These are phyloP conservation scores for Uncinocarpus reesii DNA, from an alignment of 2,329 filamentous ascomycete genomes.

Conservation along the genomic window DNA sequence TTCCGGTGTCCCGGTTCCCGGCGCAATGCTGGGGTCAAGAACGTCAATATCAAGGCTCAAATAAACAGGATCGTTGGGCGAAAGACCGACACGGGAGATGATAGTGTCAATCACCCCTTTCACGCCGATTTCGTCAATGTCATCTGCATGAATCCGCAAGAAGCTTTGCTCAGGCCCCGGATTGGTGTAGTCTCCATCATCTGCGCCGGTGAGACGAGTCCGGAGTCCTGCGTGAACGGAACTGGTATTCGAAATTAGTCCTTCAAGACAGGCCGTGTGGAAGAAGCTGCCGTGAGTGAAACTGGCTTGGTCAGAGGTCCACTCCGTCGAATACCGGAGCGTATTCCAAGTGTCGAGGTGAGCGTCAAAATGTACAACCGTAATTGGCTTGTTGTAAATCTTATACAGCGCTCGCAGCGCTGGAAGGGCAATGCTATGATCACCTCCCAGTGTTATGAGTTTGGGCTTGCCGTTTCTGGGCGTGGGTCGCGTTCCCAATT, in stretches of 20 bases:
- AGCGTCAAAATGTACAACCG: slow-evolving; percentile 65
- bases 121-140: slow-evolving; percentile 73
- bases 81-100: slow-evolving; percentile 54
- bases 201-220: slow-evolving; percentile 58
- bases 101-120: slow-evolving; percentile 61
- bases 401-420: slow-evolving; percentile 56
- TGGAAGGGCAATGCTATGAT: slow-evolving; percentile 61
- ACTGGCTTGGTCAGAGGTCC: slow-evolving; percentile 58
- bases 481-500: slow-evolving; percentile 48
- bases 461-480: slow-evolving; percentile 35
- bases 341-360: slow-evolving; percentile 84
- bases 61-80: slow-evolving; percentile 64
- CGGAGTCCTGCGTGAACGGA: slow-evolving; percentile 76
- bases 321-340: slow-evolving; percentile 62
- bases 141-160: slow-evolving; percentile 68
- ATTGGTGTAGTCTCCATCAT: slow-evolving; percentile 58
- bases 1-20: slow-evolving; percentile 79
- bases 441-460: slow-evolving; percentile 61
- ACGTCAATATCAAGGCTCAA: slow-evolving; percentile 74
- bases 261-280: slow-evolving; percentile 74
- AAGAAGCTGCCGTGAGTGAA: slow-evolving; percentile 91
- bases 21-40: slow-evolving; percentile 58
- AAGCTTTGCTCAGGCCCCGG: slow-evolving; percentile 65
- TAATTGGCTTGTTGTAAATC: slow-evolving; percentile 52
- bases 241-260: slow-evolving; percentile 61